Conservation (phyloP, 2,329 filamentous ascomycete species). For the Sporothrix euskadiensis region DNA sequence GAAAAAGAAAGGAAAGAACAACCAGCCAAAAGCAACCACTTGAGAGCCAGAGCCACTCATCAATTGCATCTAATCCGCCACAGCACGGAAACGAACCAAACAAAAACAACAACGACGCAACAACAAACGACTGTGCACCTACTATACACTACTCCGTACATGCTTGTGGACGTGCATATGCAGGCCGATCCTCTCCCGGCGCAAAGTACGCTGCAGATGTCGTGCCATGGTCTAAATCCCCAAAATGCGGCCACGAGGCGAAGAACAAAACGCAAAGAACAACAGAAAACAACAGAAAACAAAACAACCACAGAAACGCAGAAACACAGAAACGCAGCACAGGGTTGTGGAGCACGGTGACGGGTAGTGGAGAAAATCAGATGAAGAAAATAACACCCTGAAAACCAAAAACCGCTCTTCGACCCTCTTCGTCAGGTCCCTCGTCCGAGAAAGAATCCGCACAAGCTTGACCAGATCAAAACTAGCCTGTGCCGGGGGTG, state of each 20-base stretch:
- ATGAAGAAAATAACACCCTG: neutral
- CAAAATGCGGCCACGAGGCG: neutral
- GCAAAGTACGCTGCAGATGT: neutral
- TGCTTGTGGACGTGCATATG: neutral
- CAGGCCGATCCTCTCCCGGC: neutral
- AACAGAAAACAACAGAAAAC: neutral
- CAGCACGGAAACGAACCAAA: neutral
- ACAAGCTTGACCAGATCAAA: constrained; percentile 7
- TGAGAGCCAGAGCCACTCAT: neutral
- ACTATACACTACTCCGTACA: too few species aligned
- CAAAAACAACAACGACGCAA: neutral
- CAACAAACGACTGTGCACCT: constrained; percentile 12
- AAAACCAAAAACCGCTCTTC: neutral
- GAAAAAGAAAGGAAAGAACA: neutral
- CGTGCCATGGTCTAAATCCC: neutral
- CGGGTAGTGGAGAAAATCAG: neutral
- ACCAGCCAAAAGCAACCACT: neutral
- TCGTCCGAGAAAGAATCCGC: neutral
- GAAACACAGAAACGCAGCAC: neutral
- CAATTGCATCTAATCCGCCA: neutral
- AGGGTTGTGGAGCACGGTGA: neutral
- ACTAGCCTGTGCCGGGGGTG: neutral
- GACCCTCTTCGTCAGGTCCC: neutral
- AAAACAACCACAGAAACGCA: neutral
- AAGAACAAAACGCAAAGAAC: neutral